phyloP scores from a whole-genome alignment of 495 filamentous ascomycete genomes.

The Aspergillus saccharolyticus region DNA sequence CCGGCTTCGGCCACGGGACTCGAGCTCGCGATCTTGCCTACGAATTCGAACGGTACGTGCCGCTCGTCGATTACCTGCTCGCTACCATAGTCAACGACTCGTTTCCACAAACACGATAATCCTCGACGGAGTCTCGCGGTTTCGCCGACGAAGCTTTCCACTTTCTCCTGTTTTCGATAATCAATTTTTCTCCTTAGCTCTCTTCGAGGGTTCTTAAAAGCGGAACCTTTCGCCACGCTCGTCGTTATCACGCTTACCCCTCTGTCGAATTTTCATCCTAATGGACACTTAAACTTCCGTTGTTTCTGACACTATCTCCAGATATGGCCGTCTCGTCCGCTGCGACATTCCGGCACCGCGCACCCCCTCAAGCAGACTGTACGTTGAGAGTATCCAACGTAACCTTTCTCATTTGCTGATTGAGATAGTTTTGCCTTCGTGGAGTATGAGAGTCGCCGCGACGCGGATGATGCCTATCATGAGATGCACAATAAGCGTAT shows the following conservation, averaged over 20 bases:
- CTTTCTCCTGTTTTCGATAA: constrained; percentile 6
- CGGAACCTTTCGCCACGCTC: background rate
- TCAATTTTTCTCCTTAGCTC: constrained; percentile 5
- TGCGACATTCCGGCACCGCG: constrained; percentile 97
- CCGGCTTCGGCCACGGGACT: constrained; percentile 97
- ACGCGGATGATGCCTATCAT: constrained; percentile 98
- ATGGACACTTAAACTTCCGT: background rate
- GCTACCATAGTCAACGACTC: constrained; percentile 27
- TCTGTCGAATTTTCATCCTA: background rate
- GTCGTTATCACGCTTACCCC: background rate
- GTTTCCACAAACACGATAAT: constrained; percentile 17
- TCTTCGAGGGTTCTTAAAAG: background rate
- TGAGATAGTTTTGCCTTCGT: constrained; percentile 87
- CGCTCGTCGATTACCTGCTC: constrained; percentile 49
- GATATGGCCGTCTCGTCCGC: constrained; percentile 96
- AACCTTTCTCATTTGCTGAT: constrained; percentile 17
- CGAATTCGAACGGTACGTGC: constrained; percentile 99
- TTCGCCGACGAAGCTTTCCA: constrained; percentile 17
- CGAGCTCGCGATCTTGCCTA: constrained; percentile 99
- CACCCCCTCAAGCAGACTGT: constrained; percentile 90
- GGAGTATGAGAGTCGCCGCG: constrained; percentile 97
- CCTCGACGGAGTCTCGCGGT: constrained; percentile 21
- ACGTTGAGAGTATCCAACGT: constrained; percentile 49
- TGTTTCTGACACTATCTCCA: constrained; percentile 34
- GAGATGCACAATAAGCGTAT: constrained; percentile 99